phyloP scores from a whole-genome alignment of 805 yeast genomes.

The Ascoidea asiatica region DNA sequence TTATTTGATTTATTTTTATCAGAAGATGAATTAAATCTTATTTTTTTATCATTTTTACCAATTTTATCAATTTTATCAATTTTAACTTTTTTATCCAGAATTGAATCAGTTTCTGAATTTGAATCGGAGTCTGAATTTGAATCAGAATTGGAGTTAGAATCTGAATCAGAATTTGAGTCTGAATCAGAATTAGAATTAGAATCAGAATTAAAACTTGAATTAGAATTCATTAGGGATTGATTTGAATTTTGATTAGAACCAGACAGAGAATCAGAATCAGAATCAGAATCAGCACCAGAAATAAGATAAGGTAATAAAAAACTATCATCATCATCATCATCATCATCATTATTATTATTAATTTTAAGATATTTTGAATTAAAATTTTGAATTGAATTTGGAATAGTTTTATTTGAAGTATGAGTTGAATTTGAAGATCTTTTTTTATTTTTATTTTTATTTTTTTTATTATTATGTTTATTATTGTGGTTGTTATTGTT shows the following conservation, averaged over 20 bases:
- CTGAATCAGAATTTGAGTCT: background rate
- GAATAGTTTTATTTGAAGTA: too few species aligned
- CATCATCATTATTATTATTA: conserved; percentile 16
- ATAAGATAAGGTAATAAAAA: conserved; percentile 15
- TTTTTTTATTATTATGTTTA: too few species aligned
- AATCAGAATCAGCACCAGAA: conserved; percentile 13
- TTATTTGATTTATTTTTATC: conserved; percentile 46
- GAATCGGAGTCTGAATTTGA: conserved; percentile 30
- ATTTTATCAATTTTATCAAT: too few species aligned
- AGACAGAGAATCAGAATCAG: conserved; percentile 12
- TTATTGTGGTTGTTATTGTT: too few species aligned
- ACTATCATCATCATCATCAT: conserved; percentile 14
- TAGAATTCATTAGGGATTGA: conserved; percentile 3
- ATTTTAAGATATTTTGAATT: conserved; percentile 4
- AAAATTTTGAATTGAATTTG: background rate
- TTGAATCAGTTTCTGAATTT: conserved; percentile 13
- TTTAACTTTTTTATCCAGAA: too few species aligned
- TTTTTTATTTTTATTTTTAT: too few species aligned
- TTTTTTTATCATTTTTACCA: conserved; percentile 15
- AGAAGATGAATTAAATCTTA: conserved; percentile 11
- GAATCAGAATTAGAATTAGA: conserved; percentile 10
- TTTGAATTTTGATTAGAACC: conserved; percentile 9
- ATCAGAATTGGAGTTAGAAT: conserved; percentile 21
- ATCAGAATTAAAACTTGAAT: conserved; percentile 12
- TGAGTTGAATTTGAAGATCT: too few species aligned